A percentile compares a stretch with the other conserved stretches of the same genome.
Conservation (phyloP, 495 filamentous ascomycete species). For the Lasiosphaeris hirsuta region DNA sequence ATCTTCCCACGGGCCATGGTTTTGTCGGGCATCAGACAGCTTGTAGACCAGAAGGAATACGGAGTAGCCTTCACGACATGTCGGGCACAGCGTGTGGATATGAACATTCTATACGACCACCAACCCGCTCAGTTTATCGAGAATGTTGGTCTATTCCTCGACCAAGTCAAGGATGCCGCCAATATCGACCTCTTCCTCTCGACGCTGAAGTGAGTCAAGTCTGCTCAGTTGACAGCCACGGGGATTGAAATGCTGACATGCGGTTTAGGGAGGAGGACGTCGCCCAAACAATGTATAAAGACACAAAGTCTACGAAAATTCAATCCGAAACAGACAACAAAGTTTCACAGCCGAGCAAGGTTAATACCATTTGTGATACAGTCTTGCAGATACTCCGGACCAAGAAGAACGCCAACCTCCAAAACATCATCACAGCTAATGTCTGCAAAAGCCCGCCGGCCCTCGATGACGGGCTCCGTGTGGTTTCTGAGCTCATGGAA, state of each 20-base stretch:
- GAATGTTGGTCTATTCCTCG: conserved; percentile 71
- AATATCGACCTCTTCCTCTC: conserved; percentile 92
- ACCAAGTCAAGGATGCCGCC: conserved; percentile 80
- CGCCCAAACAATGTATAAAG: conserved; percentile 86
- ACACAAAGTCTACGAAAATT: conserved; percentile 54
- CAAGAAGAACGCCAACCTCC: conserved; percentile 66
- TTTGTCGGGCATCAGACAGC: conserved; percentile 76
- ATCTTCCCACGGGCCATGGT: conserved; percentile 92
- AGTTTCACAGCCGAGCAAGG: conserved; percentile 50
- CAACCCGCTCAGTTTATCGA: conserved; percentile 76
- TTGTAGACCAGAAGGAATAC: conserved; percentile 77
- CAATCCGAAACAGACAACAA: conserved; percentile 14
- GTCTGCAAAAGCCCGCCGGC: conserved; percentile 91
- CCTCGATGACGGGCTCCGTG: conserved; percentile 75
- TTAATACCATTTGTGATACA: conserved; percentile 86
- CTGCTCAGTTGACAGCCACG: background rate
- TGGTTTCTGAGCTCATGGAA: conserved; percentile 71
- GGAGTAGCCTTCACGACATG: conserved; percentile 80
- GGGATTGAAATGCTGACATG: conserved; percentile 19
- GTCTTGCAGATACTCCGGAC: conserved; percentile 65
- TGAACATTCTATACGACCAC: conserved; percentile 98
- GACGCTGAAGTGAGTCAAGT: conserved; percentile 65
- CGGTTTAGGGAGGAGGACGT: conserved; percentile 81
- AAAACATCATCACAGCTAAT: conserved; percentile 91
- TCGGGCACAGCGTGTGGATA: conserved; percentile 88